These are phyloP conservation scores for Podaxis sp. DNA, from an alignment of 768 basidiomycete genomes.

Conservation along the genomic window DNA sequence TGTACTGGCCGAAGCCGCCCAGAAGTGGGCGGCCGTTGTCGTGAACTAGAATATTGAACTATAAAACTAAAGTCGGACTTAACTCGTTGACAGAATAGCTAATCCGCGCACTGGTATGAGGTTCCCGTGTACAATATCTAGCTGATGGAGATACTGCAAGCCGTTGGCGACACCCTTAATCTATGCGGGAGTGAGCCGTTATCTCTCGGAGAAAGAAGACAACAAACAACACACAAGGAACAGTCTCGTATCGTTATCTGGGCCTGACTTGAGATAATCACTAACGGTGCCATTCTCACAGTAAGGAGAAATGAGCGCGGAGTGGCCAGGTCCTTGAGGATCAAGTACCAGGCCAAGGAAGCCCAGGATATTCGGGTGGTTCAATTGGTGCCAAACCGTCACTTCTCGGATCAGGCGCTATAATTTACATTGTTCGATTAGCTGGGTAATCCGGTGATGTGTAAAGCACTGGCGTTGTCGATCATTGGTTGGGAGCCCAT, in stretches of 20 bases:
- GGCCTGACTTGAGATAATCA: neutral
- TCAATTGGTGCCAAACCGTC: constrained; percentile 14
- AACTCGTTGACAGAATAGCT: neutral
- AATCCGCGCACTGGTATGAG: neutral
- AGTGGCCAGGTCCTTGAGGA: neutral
- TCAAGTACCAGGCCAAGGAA: constrained; percentile 16
- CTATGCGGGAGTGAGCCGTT: neutral
- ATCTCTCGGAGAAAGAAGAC: neutral
- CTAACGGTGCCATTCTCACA: neutral
- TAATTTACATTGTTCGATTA: too few relatives aligned
- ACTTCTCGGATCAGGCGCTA: constrained; percentile 18
- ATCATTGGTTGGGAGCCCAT: too few relatives aligned
- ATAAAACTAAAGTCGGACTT: neutral
- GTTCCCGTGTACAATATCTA: neutral
- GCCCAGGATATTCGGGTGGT: constrained; percentile 17
- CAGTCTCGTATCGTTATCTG: neutral
- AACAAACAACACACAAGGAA: constrained; percentile 9
- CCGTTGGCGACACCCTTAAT: neutral
- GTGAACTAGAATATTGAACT: neutral
- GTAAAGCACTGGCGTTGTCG: too few relatives aligned
- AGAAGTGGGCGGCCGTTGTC: neutral
- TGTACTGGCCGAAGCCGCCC: constrained; percentile 14
- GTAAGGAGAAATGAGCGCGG: constrained; percentile 10
- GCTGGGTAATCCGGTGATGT: too few relatives aligned
- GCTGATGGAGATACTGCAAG: neutral